A percentile compares a stretch with the other conserved stretches of the same genome.
Conservation (phyloP, 257 asterid species). For the Lycium ferocissimum region DNA sequence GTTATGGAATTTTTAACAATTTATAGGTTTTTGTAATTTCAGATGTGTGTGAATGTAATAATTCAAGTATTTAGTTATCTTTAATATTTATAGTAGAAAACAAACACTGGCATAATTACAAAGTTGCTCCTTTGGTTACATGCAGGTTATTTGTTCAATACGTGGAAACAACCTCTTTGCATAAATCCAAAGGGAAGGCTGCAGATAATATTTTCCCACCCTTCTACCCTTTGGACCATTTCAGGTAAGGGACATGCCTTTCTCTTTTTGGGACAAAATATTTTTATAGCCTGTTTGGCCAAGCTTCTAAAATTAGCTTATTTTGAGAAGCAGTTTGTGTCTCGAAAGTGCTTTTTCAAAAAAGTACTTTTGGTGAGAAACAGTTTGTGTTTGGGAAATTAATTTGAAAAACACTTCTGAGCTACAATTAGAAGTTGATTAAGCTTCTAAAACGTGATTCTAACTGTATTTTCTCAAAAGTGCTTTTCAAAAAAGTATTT, state of each 20-base stretch:
- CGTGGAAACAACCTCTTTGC: background rate
- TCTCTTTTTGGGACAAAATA: background rate
- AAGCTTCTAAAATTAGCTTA: no score
- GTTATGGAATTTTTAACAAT: constrained; percentile 8
- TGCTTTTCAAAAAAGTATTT: no score
- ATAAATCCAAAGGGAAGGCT: constrained; percentile 17
- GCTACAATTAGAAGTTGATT: no score
- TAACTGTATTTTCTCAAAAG: no score
- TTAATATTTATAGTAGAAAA: background rate
- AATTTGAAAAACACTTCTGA: no score
- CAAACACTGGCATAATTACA: background rate
- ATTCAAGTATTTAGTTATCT: background rate
- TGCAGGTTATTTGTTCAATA: constrained; percentile 6
- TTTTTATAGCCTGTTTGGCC: background rate
- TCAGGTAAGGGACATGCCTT: background rate
- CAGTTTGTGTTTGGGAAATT: no score
- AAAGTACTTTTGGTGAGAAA: no score
- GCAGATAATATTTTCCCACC: background rate
- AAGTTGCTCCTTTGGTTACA: constrained; percentile 6
- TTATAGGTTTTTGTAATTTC: background rate
- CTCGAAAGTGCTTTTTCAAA: no score
- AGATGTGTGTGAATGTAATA: background rate
- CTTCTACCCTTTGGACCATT: background rate
- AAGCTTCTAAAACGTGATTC: no score
- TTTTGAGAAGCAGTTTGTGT: no score